Evolutionary conservation across 805 yeast species (phyloP).

Genomic region (Candida quercuum): DNA sequence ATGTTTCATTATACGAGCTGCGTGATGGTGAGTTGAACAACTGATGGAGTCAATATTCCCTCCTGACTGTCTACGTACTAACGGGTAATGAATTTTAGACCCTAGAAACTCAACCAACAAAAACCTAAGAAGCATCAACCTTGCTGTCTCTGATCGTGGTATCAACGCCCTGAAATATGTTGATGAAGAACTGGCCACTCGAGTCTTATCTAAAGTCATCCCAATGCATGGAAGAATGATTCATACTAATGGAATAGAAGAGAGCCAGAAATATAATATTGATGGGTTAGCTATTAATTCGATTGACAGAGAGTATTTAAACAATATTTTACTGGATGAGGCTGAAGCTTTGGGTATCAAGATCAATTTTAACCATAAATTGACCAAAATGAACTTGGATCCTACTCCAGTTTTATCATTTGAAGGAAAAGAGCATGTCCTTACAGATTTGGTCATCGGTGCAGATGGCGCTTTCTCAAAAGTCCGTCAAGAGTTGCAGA

Average conservation of each 20-base stretch:
- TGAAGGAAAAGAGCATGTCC: slow-evolving; percentile 13
- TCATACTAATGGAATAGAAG: slow-evolving; percentile 63
- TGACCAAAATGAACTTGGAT: slow-evolving; percentile 37
- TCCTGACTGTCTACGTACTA: no score
- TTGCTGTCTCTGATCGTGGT: slow-evolving; percentile 87
- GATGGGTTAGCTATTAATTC: slow-evolving; percentile 74
- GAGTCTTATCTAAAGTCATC: slow-evolving; percentile 55
- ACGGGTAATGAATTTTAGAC: slow-evolving; percentile 32
- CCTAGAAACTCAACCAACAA: slow-evolving; percentile 41
- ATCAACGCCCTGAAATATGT: slow-evolving; percentile 61
- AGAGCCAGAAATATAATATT: slow-evolving; percentile 71
- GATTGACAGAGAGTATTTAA: slow-evolving; percentile 70
- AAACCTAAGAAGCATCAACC: slow-evolving; percentile 66
- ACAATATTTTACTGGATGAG: slow-evolving; percentile 60
- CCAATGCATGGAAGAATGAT: slow-evolving; percentile 93
- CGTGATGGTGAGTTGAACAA: slow-evolving; percentile 35
- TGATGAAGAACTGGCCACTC: slow-evolving; percentile 49
- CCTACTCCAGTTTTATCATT: slow-evolving; percentile 20
- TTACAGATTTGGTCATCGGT: slow-evolving; percentile 65
- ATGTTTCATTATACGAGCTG: slow-evolving; percentile 67
- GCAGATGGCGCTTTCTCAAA: slow-evolving; percentile 83
- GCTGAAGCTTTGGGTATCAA: slow-evolving; percentile 44
- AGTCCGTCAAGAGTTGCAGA: slow-evolving; percentile 64
- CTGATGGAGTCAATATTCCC: no score
- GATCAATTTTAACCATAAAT: slow-evolving; percentile 51